Evolutionary conservation across 768 basidiomycete species (phyloP), one percentile per base, ranked within the genome.

Genomic region (Pleurotus eryngii): DNA sequence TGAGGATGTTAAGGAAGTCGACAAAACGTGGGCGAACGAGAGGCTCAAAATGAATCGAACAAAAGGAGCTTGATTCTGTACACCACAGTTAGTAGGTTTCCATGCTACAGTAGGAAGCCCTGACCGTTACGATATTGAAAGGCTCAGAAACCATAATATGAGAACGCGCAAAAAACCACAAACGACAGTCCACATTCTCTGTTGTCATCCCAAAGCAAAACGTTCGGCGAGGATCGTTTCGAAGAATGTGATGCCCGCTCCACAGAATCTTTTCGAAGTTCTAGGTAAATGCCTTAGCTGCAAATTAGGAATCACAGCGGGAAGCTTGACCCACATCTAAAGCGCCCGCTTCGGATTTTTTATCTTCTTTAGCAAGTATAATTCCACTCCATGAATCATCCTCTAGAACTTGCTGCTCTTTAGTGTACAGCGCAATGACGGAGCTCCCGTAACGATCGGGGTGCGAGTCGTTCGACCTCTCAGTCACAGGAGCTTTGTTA

Each of bases 171-270:
- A 59, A 59, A 26, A 55, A 51, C 57, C 57, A 59, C 26, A 59
- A 22, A 26, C 57, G 37, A 39, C 39, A 27, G 8, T 39, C 55
- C 20, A 53, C 47, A 1, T 55, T 26, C 45, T 56, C 51, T 15
- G 47, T 55, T 24, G 57, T 59, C 53, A 59, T 55, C 4, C 57
- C 57, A 49, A 59, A 59, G 6, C 18, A 18, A 45, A 59, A 59
- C 22, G 3, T 18, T 27, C 57, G 26, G 24, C 57, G 37, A 30
- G 57, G 57, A 26, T 59, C 57, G 45, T 45, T 59, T 18, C 57
- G 57, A 27, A 59, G 57, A 40, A 55, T 55, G 30, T 59, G 57
- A 20, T 22, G 40, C 20, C 51, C 35, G 18, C 46, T 53, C 46
- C 45, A 54, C 15, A 59, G 2, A 46, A 59, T 51, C 53, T 55